Conservation (phyloP, 441 rosid genomes). For the Populus trichocarpa region DNA sequence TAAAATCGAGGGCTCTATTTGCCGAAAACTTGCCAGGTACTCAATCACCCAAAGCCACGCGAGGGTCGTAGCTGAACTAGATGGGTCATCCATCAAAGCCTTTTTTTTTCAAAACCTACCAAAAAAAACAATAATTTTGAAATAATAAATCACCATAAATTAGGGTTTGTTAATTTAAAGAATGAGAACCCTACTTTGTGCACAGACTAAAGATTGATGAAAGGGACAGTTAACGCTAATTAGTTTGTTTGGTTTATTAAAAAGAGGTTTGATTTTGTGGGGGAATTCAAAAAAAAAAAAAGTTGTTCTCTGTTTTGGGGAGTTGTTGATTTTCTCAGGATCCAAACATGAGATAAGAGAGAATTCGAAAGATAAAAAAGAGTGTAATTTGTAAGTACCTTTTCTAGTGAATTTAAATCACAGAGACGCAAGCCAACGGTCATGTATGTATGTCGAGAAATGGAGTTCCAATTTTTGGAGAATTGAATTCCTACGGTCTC, state of each 20-base stretch:
- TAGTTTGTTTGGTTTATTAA: neutral
- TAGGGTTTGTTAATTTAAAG: neutral
- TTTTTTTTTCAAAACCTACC: neutral
- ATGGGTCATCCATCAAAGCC: conserved; percentile 17
- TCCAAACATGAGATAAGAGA: neutral
- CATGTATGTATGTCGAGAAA: neutral
- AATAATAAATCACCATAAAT: neutral
- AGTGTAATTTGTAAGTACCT: neutral
- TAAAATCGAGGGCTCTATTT: conserved; percentile 30
- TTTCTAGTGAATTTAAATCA: neutral
- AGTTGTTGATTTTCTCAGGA: neutral
- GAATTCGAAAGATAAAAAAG: neutral
- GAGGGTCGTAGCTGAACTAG: conserved; percentile 11
- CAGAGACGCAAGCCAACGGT: neutral
- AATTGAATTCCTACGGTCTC: too few species aligned
- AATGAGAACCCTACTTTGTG: neutral
- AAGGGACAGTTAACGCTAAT: neutral
- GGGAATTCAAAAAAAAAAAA: neutral
- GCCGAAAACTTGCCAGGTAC: conserved; percentile 35
- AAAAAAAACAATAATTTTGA: too few species aligned
- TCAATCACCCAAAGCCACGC: conserved; percentile 54
- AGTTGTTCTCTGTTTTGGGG: neutral
- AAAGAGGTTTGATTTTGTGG: neutral
- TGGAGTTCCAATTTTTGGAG: too few species aligned
- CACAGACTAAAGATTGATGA: neutral